These are phyloP conservation scores for Hypoxylon sp. DNA, from an alignment of 2,329 filamentous ascomycete species.

Conservation along the genomic window DNA sequence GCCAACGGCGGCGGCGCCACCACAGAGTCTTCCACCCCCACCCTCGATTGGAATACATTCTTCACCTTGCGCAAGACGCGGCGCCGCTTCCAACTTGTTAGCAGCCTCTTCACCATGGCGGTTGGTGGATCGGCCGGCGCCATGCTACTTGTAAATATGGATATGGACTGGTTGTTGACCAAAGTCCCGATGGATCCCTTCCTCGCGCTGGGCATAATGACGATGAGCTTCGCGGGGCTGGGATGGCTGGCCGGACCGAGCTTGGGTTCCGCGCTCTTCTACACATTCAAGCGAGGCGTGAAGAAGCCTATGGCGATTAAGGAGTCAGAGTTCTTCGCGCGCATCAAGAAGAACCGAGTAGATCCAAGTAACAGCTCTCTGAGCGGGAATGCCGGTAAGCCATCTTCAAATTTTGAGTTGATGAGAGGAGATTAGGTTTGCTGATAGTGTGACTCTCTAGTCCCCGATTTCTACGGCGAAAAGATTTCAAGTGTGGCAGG, in stretches of 20 bases:
- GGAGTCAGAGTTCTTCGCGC: slow-evolving; percentile 92
- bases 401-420: neutral
- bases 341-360: slow-evolving; percentile 92
- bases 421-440: neutral
- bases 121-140: slow-evolving; percentile 74
- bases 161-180: slow-evolving; percentile 78
- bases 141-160: slow-evolving; percentile 76
- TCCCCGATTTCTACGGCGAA: slow-evolving; percentile 98
- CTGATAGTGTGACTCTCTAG: slow-evolving; percentile 56
- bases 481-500: slow-evolving; percentile 95
- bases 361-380: slow-evolving; percentile 91
- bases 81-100: slow-evolving; percentile 84
- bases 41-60: slow-evolving; percentile 92
- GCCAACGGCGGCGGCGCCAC: slow-evolving; percentile 41
- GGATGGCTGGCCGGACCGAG: slow-evolving; percentile 92
- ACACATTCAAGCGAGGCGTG: slow-evolving; percentile 78
- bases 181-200: slow-evolving; percentile 90
- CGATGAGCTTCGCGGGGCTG: slow-evolving; percentile 80
- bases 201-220: slow-evolving; percentile 85
- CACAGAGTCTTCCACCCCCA: slow-evolving; percentile 52
- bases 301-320: slow-evolving; percentile 84
- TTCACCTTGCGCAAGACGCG: slow-evolving; percentile 90
- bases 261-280: slow-evolving; percentile 85
- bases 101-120: slow-evolving; percentile 77
- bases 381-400: slow-evolving; percentile 79